Evolutionary conservation across 2,329 filamentous ascomycete genomes (phyloP), one percentile per base, ranked within the genome.

Genomic region (Botryotinia convoluta): DNA sequence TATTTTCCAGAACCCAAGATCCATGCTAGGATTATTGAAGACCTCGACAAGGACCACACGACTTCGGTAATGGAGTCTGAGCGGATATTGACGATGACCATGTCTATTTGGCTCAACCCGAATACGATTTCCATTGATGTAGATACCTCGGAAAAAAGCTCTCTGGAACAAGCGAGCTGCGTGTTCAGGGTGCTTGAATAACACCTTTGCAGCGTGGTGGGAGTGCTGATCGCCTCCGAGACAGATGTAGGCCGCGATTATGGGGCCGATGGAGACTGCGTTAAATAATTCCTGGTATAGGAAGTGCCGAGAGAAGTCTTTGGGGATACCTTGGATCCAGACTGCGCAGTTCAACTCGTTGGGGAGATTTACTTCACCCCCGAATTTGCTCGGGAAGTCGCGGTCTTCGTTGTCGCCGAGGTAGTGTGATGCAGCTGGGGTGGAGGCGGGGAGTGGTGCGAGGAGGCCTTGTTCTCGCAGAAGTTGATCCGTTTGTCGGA

Each of bases 361-460:
- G 10, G 63, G 44, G 0, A 65, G 29, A 1, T 26, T 4, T 0
- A 16, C 8, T 6, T 65, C 63, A 3, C 22, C 22, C 3, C 14
- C 7, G n/a, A 20, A 45, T 22, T 7, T 10, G 1, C 6, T 16
- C 7, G 4, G 0, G 5, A 14, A 10, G 12, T 22, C 2, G n/a
- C 1, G 2, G 0, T 35, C 18, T 1, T 16, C 7, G 3, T 37
- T 12, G 45, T n/a, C 7, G 4, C 2, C 3, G 12, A 35, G 12
- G 63, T 65, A 3, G 2, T 18, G 32, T 1, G 44, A n/a, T 22
- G 26, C 1, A 6, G 3, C 7, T 22, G 16, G 1, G 26, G 1
- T 1, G 5, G 18, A 1, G 26, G 22, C 1, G 10, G 44, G 32
- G 0, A 48, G 35, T 5, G 10, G 14, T 48, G 20, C 12, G 7